Conservation (phyloP, 306 rosid species). For the Vicia sativa region DNA sequence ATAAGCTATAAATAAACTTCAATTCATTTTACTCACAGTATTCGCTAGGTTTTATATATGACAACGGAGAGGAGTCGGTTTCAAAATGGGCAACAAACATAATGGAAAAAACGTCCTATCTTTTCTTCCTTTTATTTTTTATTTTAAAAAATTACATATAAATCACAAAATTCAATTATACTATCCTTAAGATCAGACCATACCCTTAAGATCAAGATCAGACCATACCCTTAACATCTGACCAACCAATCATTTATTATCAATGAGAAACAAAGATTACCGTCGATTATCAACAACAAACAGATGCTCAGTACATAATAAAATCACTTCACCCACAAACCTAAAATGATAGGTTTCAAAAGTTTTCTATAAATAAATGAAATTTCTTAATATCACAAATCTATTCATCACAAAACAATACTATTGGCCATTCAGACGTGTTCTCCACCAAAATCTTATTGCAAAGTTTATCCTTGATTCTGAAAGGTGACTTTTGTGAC, state of each 20-base stretch:
- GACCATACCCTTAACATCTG: slow-evolving; percentile 2
- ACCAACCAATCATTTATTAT: not conserved
- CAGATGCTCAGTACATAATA: not conserved
- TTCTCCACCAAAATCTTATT: not conserved
- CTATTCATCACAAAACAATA: not conserved
- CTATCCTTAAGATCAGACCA: not conserved
- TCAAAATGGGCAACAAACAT: slow-evolving; percentile 1
- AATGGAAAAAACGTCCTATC: slow-evolving; percentile 8
- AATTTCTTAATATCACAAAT: not conserved
- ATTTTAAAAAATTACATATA: not conserved
- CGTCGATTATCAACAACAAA: slow-evolving; percentile 2
- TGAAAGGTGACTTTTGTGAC: slow-evolving; percentile 1
- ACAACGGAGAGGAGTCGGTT: not conserved
- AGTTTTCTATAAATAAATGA: not conserved
- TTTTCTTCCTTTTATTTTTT: not conserved
- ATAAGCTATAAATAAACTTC: not conserved
- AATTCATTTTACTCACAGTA: not conserved
- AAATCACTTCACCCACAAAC: slow-evolving; percentile 12
- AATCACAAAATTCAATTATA: not conserved
- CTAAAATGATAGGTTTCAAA: slow-evolving; percentile 18
- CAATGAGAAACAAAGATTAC: not conserved
- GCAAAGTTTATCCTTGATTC: not conserved
- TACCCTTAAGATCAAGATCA: not conserved
- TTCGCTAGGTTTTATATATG: not conserved
- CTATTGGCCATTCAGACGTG: not conserved